Conservation (phyloP, 768 basidiomycete species). For the Glaciozyma martinii region DNA sequence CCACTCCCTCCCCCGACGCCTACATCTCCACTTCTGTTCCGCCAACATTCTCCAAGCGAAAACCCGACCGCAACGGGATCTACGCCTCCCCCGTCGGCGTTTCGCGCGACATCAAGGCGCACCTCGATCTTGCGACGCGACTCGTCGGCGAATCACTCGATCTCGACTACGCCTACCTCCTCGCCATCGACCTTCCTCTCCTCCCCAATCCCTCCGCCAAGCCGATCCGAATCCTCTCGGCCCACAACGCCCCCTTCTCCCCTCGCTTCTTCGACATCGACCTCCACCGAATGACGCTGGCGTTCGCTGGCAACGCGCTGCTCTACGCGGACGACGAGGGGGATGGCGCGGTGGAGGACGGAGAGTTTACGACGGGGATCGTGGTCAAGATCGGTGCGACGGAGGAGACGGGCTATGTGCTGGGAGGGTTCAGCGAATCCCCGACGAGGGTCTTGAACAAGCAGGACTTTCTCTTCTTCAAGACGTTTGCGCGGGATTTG, state of each 20-base stretch:
- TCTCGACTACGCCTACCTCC: constrained; percentile 19
- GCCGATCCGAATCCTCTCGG: constrained; percentile 6
- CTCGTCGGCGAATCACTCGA: constrained; percentile 27
- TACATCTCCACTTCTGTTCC: not conserved
- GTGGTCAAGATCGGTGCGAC: constrained; percentile 11
- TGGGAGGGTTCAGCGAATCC: constrained; percentile 22
- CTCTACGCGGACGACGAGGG: constrained; percentile 10
- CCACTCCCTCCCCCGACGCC: too few species aligned
- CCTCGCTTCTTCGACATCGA: constrained; percentile 17
- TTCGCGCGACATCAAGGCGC: constrained; percentile 1
- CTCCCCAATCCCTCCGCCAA: not conserved
- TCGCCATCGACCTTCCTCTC: not conserved
- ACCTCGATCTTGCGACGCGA: constrained; percentile 25
- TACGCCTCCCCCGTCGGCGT: not conserved
- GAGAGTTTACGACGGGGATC: constrained; percentile 21
- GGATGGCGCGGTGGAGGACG: not conserved
- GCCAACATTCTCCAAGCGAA: not conserved
- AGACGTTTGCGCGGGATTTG: not conserved
- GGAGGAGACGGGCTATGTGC: constrained; percentile 11
- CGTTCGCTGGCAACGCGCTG: constrained; percentile 4
- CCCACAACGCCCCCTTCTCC: constrained; percentile 16
- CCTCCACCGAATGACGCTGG: constrained; percentile 12
- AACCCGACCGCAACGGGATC: not conserved
- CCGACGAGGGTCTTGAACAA: constrained; percentile 9
- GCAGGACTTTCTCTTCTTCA: constrained; percentile 1